These are phyloP conservation scores for Trichoderma reesei DNA, from an alignment of 495 filamentous ascomycete genomes.

Conservation along the genomic window DNA sequence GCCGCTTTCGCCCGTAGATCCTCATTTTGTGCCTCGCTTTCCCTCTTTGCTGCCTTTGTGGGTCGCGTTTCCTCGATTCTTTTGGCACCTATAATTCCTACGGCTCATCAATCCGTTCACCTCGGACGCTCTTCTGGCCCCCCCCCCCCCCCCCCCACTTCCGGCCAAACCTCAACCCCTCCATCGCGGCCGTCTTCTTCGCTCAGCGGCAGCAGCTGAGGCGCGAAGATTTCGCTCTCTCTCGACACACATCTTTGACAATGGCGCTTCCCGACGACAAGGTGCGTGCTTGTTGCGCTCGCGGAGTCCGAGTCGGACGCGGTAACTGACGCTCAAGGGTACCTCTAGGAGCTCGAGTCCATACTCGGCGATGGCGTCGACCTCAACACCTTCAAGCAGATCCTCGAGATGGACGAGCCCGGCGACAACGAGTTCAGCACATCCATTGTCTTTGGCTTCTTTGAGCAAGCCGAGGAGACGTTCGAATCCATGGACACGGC, in stretches of 20 bases:
- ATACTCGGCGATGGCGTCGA: constrained; percentile 66
- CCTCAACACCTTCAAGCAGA: constrained; percentile 73
- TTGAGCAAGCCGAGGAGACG: constrained; percentile 79
- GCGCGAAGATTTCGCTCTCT: not conserved
- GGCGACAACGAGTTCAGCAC: constrained; percentile 64
- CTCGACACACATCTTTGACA: not conserved
- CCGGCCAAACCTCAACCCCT: not conserved
- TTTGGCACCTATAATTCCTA: too few species aligned
- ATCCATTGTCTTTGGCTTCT: constrained; percentile 85
- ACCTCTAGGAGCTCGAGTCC: constrained; percentile 14
- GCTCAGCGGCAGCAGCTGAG: not conserved
- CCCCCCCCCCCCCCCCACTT: not conserved
- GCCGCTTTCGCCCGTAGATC: not conserved
- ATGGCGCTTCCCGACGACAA: constrained; percentile 10
- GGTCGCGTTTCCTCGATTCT: not conserved
- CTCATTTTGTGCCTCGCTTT: not conserved
- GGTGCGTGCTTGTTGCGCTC: not conserved
- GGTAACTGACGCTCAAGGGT: not conserved
- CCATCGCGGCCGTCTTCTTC: constrained; percentile 2
- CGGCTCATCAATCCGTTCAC: not conserved
- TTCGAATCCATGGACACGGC: constrained; percentile 75
- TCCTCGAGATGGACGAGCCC: constrained; percentile 93
- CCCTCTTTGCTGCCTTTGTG: not conserved
- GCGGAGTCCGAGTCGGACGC: not conserved
- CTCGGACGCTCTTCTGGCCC: not conserved